These are phyloP conservation scores for Emmonsia crescens DNA, from an alignment of 2,329 filamentous ascomycete genomes.

Conservation along the genomic window DNA sequence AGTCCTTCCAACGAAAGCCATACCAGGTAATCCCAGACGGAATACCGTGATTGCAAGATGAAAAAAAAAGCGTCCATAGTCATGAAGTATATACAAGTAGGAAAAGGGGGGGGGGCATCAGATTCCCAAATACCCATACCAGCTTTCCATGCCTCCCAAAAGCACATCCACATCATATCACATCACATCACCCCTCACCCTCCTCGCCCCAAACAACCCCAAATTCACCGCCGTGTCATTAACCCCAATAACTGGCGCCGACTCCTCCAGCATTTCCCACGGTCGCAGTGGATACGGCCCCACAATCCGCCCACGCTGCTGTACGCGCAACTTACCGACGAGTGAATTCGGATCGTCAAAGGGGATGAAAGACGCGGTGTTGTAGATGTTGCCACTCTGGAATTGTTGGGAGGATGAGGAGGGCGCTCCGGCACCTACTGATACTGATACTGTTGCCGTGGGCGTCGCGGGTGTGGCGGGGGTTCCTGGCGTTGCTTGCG, in stretches of 20 bases:
- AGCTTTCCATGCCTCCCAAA: neutral
- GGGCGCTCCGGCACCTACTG: neutral
- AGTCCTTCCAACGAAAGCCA: neutral
- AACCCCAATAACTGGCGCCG: conserved; percentile 32
- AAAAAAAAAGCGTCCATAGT: neutral
- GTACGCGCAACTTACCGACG: conserved; percentile 26
- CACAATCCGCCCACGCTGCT: conserved; percentile 26
- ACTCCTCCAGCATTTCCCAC: conserved; percentile 37
- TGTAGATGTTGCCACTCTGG: neutral
- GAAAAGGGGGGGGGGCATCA: neutral
- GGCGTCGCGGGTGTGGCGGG: neutral
- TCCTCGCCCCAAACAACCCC: conserved; percentile 32
- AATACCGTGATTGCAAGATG: neutral
- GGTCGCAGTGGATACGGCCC: conserved; percentile 28
- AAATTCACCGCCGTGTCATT: conserved; percentile 37
- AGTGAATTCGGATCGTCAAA: conserved; percentile 21
- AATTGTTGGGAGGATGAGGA: neutral
- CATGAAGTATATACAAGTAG: neutral
- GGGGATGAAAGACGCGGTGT: neutral
- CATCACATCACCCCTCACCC: conserved; percentile 5
- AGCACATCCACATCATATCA: neutral
- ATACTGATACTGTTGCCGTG: neutral
- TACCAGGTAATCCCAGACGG: neutral
- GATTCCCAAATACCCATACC: neutral
- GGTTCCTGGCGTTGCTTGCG: neutral